phyloP scores from a whole-genome alignment of 176 grass and related monocot species.

The Hordeum marinum region DNA sequence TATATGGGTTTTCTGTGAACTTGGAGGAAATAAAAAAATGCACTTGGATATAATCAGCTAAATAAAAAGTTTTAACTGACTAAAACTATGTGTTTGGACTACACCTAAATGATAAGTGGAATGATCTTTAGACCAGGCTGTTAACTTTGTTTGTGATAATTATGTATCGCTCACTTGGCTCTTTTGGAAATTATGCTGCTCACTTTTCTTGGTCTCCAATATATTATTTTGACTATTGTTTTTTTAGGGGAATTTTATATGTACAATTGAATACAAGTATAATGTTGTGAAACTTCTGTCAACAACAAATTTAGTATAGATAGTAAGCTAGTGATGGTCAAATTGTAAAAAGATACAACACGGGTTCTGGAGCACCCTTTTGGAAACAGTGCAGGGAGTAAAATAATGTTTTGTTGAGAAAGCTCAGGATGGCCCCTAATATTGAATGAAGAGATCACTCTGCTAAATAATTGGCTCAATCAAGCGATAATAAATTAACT shows the following conservation, averaged over 20 bases:
- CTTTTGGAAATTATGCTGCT: not conserved
- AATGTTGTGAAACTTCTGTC: not conserved
- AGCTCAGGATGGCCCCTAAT: too few species aligned
- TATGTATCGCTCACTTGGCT: not conserved
- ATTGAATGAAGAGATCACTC: not conserved
- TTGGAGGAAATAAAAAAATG: too few species aligned
- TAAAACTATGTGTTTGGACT: not conserved
- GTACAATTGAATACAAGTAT: too few species aligned
- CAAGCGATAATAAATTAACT: not conserved
- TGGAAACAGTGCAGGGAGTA: not conserved
- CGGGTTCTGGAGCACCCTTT: not conserved
- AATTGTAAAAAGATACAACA: not conserved
- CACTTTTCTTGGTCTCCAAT: not conserved
- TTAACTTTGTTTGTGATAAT: not conserved
- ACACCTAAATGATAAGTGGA: not conserved
- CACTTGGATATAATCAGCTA: not conserved
- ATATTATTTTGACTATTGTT: not conserved
- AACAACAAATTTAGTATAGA: not conserved
- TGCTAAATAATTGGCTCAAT: constrained; percentile 1
- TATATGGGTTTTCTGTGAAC: not conserved
- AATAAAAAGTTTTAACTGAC: not conserved
- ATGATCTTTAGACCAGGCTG: not conserved
- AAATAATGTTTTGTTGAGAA: too few species aligned
- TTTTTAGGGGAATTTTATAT: not conserved
- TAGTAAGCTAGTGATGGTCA: not conserved